These are phyloP conservation scores for Macrotyloma uniflorum DNA, from an alignment of 306 rosid species.

Conservation along the genomic window DNA sequence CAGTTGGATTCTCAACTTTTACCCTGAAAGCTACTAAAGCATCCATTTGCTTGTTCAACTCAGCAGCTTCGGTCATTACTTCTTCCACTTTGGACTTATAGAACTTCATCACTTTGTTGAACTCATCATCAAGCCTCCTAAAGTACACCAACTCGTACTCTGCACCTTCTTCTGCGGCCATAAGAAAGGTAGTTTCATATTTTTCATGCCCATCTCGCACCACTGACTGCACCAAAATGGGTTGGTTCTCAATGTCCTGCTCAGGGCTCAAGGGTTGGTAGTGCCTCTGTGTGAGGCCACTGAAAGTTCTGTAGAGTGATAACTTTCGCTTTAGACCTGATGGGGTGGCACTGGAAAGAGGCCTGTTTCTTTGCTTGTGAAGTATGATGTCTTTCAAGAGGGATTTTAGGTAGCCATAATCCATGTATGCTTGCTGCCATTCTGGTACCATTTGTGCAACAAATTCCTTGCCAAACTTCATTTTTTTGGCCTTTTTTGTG, in stretches of 20 bases:
- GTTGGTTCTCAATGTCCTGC: constrained; percentile 60
- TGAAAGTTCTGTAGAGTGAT: constrained; percentile 69
- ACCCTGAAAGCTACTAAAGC: constrained; percentile 71
- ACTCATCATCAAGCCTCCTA: constrained; percentile 57
- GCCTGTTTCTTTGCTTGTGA: constrained; percentile 31
- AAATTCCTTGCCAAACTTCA: constrained; percentile 86
- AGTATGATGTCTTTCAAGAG: constrained; percentile 53
- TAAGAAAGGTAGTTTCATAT: constrained; percentile 56
- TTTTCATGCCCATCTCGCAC: constrained; percentile 33
- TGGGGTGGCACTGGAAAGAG: constrained; percentile 26
- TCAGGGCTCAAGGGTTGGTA: constrained; percentile 28
- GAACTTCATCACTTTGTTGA: constrained; percentile 67
- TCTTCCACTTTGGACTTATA: constrained; percentile 58
- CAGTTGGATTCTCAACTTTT: constrained; percentile 63
- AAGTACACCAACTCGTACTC: constrained; percentile 64
- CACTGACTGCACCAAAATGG: constrained; percentile 55
- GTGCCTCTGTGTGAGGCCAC: constrained; percentile 59
- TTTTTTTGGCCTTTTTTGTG: background rate
- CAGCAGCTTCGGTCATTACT: constrained; percentile 62
- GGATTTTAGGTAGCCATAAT: constrained; percentile 53
- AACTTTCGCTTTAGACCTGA: constrained; percentile 48
- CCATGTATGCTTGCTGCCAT: constrained; percentile 81
- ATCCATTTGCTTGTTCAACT: constrained; percentile 70
- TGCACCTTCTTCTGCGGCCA: constrained; percentile 65
- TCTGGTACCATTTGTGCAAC: constrained; percentile 71